These are phyloP conservation scores for Xenosphaeropsis pyriputrescens DNA, from an alignment of 2,329 filamentous ascomycete species.

Conservation along the genomic window DNA sequence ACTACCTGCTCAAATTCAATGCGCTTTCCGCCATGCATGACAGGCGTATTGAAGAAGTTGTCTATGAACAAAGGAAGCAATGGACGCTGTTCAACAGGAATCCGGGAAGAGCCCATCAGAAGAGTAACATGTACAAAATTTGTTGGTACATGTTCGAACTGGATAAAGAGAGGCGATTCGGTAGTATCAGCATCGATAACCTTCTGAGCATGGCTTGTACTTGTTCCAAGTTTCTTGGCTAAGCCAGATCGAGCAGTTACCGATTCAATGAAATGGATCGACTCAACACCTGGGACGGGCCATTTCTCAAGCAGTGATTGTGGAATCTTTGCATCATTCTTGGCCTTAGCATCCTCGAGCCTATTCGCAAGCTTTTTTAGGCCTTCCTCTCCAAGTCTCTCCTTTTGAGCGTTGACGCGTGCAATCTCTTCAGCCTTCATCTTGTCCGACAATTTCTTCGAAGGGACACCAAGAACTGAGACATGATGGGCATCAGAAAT, in stretches of 20 bases:
- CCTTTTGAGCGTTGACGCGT: conserved; percentile 64
- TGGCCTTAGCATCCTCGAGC: conserved; percentile 69
- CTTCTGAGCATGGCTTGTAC: conserved; percentile 57
- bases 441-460: conserved; percentile 61
- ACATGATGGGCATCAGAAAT: conserved; percentile 75
- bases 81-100: conserved; percentile 75
- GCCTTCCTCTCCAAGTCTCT: conserved; percentile 69
- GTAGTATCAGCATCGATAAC: conserved; percentile 55
- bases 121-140: conserved; percentile 83
- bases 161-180: conserved; percentile 71
- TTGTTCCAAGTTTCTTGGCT: conserved; percentile 55
- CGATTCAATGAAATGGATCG: conserved; percentile 89
- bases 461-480: conserved; percentile 79
- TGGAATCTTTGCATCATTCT: conserved; percentile 82
- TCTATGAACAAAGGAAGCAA: conserved; percentile 73
- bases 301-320: conserved; percentile 67
- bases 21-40: conserved; percentile 58
- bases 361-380: conserved; percentile 59
- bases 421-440: conserved; percentile 70
- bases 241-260: conserved; percentile 70
- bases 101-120: conserved; percentile 60
- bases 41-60: conserved; percentile 89
- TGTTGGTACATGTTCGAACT: conserved; percentile 88
- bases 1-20: conserved; percentile 88
- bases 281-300: conserved; percentile 70